Evolutionary conservation across 2,329 filamentous ascomycete species (phyloP).

Genomic region (Magnaporthiopsis poae): DNA sequence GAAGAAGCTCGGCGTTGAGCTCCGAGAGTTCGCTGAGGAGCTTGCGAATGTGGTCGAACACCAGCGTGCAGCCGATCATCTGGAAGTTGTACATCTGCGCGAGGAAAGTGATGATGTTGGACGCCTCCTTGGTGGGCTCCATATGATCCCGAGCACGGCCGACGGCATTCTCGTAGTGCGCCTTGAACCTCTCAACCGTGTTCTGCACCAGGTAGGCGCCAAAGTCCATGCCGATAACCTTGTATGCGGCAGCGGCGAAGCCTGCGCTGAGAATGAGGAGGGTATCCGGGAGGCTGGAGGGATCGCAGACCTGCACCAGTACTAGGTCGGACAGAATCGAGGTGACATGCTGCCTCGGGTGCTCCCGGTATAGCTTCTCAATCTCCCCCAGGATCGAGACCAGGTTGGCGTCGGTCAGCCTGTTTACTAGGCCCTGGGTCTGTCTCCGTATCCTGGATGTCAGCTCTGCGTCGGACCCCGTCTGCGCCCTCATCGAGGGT

Average conservation of each 20-base stretch:
- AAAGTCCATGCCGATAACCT: constrained; percentile 77
- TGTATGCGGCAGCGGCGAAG: constrained; percentile 81
- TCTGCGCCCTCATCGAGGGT: constrained; percentile 63
- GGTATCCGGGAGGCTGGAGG: constrained; percentile 70
- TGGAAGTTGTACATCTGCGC: constrained; percentile 89
- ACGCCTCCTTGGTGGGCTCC: constrained; percentile 45
- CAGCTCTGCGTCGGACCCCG: constrained; percentile 55
- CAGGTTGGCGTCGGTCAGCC: constrained; percentile 83
- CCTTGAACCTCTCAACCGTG: constrained; percentile 65
- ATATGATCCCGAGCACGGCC: constrained; percentile 22
- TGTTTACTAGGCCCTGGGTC: constrained; percentile 80
- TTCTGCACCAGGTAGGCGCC: constrained; percentile 76
- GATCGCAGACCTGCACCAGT: constrained; percentile 68
- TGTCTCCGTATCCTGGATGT: constrained; percentile 64
- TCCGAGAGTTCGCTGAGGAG: constrained; percentile 70
- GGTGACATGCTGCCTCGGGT: constrained; percentile 82
- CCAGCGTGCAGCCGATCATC: constrained; percentile 67
- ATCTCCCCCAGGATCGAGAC: constrained; percentile 73
- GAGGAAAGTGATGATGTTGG: constrained; percentile 73
- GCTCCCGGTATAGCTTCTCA: constrained; percentile 70
- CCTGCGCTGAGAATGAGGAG: constrained; percentile 85
- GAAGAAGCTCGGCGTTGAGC: constrained; percentile 74
- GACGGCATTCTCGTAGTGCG: constrained; percentile 44
- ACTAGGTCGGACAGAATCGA: constrained; percentile 68
- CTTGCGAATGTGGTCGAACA: constrained; percentile 83